Evolutionary conservation across 805 yeast species (phyloP), one percentile per base, ranked within the genome.

Genomic region (Yamadazyma olivae): DNA sequence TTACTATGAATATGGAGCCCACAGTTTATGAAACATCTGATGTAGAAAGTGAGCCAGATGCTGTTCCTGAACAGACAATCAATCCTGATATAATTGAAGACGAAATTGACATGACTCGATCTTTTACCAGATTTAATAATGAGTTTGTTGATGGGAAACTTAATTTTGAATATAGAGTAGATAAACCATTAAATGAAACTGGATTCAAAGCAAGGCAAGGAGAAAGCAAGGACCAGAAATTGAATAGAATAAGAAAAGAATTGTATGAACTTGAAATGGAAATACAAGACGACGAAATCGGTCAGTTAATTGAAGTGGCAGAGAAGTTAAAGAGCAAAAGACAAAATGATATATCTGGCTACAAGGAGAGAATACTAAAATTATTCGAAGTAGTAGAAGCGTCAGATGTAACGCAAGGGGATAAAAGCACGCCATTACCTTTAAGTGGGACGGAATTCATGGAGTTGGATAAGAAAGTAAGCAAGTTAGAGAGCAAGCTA

Each of bases 11-110:
- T 14, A 8, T 25, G 16, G 48, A 44, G 19, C 41, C 42, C 12
- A 72, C 64, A 21, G 61, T 72, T 2, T 71, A 57, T 40, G 77
- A 72, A 48, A 69, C 76, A 1, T 73, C 75, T 3, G 77, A 71
- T 38, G 50, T 64, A 3, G 67, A 67, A 32, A 63, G 64, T 17
- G 61, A 56, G 4, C 34, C 35, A 5, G 41, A 34, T 17, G 16
- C n/a, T 3, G 33, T 21, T n/a, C 21, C 29, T 3, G 30, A 6
- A 17, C 48, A 13, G 2, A 26, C 25, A 6, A 31, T 20, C 5
- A 20, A 29, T 14, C 36, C 36, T 6, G 44, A 39, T 29, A 39
- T 41, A 37, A 51, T 37, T 29, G 61, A 26, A 51, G 36, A 51
- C 49, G 15, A 54, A 4, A 16, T 38, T 8, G 40, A 45, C 19